Base-by-base conservation (phyloP, 2,329 filamentous ascomycete species). In the Colletotrichum somersetense region DNA sequence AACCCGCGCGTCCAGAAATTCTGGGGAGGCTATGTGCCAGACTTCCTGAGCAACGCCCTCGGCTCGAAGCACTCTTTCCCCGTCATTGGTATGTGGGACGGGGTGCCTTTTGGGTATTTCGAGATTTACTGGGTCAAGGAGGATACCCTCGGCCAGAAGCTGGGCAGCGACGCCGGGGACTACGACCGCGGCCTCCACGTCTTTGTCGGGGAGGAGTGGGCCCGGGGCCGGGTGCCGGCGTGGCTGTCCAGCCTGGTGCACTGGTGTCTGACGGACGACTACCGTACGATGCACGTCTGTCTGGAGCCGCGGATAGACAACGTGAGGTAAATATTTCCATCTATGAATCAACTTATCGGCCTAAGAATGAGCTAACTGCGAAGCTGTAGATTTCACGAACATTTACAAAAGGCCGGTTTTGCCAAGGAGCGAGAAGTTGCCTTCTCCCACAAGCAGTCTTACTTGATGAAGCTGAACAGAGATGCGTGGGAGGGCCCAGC, bases 81-180 rank as follows among this genome's bases (percentile, higher is more conserved):
- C 0, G 94, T 92, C 0, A 96, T 98, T 73, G 96, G 93, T 0
- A 91, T 95, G 79, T 99, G 96, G 93, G 94, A 98, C 76, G 95
- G 94, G 14, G 92, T 96, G 72, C 96, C 96, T 0, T 99, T 98
- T 83, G 96, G 95, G 0, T 99, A 97, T 80, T 98, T 99, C 79
- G 96, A 99, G 84, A 88, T 99, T 44, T 99, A 99, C 83, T 99
- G 96, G 96, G 94, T 96, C 4, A 97, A 97, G 78, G 96, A 99
- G 79, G 96, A 98, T 78, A 84, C 86, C 0, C 80, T 99, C 0
- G 94, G 93, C 0, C 88, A 87, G 59, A 87, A 94, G 74, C 81
- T 97, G 5, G 87, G 91, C 0, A 87, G 87, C 30, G 87, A 89
- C 4, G 89, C 91, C 0, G 89, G 88, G 10, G 93, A 97, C 77